Percentiles rank a stretch among this genome's conserved stretches.
Evolutionary conservation across 768 basidiomycete species (phyloP).

Genomic region (Macrolepiota fuliginosa): DNA sequence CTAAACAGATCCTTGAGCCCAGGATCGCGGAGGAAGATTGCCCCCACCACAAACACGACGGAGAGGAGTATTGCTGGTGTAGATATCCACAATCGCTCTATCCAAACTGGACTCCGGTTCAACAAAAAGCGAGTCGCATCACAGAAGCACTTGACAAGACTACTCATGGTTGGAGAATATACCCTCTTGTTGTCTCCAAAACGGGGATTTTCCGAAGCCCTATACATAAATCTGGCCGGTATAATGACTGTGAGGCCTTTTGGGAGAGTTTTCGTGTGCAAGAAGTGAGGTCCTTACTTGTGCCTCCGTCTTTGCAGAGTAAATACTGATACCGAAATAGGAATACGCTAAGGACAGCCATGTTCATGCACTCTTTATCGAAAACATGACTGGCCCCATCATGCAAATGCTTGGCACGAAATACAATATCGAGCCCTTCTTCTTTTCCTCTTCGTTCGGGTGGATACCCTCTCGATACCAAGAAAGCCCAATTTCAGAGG

Average conservation of each 20-base stretch:
- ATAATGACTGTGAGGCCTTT: slow-evolving; percentile 19
- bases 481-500: slow-evolving; percentile 35
- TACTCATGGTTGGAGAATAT: slow-evolving; percentile 21
- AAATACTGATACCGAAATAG: background rate
- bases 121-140: slow-evolving; percentile 32
- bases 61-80: slow-evolving; percentile 28
- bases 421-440: slow-evolving; percentile 65
- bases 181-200: slow-evolving; percentile 31
- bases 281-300: slow-evolving; percentile 19
- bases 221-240: slow-evolving; percentile 14
- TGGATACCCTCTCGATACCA: slow-evolving; percentile 70
- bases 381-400: slow-evolving; percentile 44
- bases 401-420: slow-evolving; percentile 51
- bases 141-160: slow-evolving; percentile 24
- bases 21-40: background rate
- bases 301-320: background rate
- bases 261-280: slow-evolving; percentile 31
- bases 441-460: slow-evolving; percentile 61
- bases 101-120: slow-evolving; percentile 46
- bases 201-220: slow-evolving; percentile 28
- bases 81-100: slow-evolving; percentile 37
- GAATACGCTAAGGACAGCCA: slow-evolving; percentile 27
- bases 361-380: slow-evolving; percentile 46
- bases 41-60: slow-evolving; percentile 22
- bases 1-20: background rate